Evolutionary conservation across 352 stramenopile species (phyloP).

Genomic region (Globisporangium sylvaticum): DNA sequence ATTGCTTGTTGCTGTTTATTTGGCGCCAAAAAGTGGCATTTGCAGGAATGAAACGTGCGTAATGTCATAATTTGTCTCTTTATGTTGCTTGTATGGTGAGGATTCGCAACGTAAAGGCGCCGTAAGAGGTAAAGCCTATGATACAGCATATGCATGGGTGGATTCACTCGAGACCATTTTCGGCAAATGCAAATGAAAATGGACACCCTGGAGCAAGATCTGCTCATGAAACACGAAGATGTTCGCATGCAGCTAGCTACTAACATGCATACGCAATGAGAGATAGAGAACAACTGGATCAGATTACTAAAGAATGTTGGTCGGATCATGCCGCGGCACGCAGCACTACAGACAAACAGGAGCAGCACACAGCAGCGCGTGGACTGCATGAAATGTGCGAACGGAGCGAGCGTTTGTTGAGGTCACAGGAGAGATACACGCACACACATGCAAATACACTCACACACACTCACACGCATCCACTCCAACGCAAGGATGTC

Average conservation of each 20-base stretch:
- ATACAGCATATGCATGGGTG: background rate
- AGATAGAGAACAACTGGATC: constrained; percentile 46
- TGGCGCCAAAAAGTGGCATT: background rate
- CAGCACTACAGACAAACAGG: constrained; percentile 1
- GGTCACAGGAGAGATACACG: constrained; percentile 22
- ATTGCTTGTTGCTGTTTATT: background rate
- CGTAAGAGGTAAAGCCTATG: background rate
- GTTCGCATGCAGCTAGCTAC: too few relatives aligned
- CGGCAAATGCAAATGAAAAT: background rate
- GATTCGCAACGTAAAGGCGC: background rate
- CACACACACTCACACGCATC: background rate
- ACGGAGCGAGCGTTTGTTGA: constrained; percentile 17
- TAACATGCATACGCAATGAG: background rate
- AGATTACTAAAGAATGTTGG: constrained; percentile 80
- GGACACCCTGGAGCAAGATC: background rate
- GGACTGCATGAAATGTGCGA: constrained; percentile 18
- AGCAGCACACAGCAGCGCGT: constrained; percentile 5
- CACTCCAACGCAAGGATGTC: background rate
- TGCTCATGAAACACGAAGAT: background rate
- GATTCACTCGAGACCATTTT: background rate
- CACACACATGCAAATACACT: constrained; percentile 12
- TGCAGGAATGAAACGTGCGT: background rate
- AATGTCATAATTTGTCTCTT: background rate
- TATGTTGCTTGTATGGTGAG: background rate
- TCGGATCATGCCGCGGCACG: constrained; percentile 31